Base-by-base conservation (phyloP, 2,329 filamentous ascomycete species). In the Diplocarpon mali region DNA sequence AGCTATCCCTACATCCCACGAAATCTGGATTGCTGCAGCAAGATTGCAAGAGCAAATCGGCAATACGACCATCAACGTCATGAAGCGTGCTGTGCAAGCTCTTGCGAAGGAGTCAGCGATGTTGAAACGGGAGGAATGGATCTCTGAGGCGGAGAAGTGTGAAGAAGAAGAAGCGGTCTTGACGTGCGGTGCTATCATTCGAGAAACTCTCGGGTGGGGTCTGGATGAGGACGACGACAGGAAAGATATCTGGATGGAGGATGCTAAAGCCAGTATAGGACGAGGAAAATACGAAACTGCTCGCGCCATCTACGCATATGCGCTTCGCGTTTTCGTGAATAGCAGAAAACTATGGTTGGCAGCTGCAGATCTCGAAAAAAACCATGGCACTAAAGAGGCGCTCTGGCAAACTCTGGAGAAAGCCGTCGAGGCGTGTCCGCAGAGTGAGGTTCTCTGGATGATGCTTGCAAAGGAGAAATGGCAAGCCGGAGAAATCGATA, bases 71-170 rank as follows among this genome's bases (percentile, higher is more conserved):
- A 77, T 89, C 57, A 93, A 87, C 57, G 85, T 96, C 46, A 95
- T 98, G 85, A 90, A 92, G 62, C 84, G 87, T 68, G 92, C 86
- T 36, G 79, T 95, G 28, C 86, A 93, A 59, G 80, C 88, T 15
- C 72, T 98, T 28, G 87, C 82, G 31, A 87, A 88, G 58, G 88
- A 94, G 59, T 89, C 85, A 24, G 90, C 92, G 10, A 98, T 98
- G 93, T 77, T 92, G 32, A 94, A 94, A 65, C 82, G 93, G 34
- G 92, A 98, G 62, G 89, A 95, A 55, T 98, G 92, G 92, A 93
- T 98, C 42, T 73, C 77, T 5, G 88, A 96, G 64, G 93, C 92
- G 0, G 92, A 98, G 63, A 85, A 85, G 52, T 96, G 90, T 60
- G 92, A 98, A 64, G 83, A 86, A 46, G 92, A 96, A 62, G 89